Base-by-base conservation (phyloP, 1,284 basidiomycete species). In the Fomitopsis betulina region DNA sequence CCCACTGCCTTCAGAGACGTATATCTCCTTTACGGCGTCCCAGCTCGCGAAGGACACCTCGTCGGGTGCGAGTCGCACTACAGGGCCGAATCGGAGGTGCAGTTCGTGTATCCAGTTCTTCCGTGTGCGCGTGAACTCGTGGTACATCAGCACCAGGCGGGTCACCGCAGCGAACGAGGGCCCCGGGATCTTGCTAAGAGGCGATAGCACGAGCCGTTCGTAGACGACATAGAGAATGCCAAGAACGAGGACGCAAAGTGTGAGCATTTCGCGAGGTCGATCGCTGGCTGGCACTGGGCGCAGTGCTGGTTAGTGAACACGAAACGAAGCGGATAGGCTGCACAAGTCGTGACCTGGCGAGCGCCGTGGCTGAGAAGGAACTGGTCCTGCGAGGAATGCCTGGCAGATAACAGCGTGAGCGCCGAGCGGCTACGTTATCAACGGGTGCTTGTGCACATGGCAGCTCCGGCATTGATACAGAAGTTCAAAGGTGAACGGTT, bases 61-160 rank as follows among this genome's bases (percentile, higher is more conserved):
- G 43, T 70, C 56, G 3, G 69, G 69, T 0, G 66, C 68, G 12
- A 71, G 57, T 9, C 68, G 68, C 21, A 71, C 69, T 5, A 67
- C 54, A 3, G 66, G 64, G 0, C 69, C 69, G 39, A 70, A 68
- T 32, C 61, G 58, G 32, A 61, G 32, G 43, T 71, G 69, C 19
- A 70, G 53, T 1, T 43, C 45, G 56, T 67, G 68, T 10, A 70
- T 62, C 62, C 63, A 67, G 19, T 23, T 37, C 9, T 62, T 57
- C 12, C 64, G 39, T 2, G 38, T 51, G 17, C 63, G 59, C 2
- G 47, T 55, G 58, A 66, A 60, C 56, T 67, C 65, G 32, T 64
- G 58, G 56, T 65, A 65, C 57, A 68, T 64, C 39, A 69, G 61
- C 47, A 64, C 65, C 7, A 69, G 58, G 7, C 64, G 59, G 1